These are phyloP conservation scores for Dryadomyces quercivorus DNA, from an alignment of 2,329 filamentous ascomycete species.

Conservation along the genomic window DNA sequence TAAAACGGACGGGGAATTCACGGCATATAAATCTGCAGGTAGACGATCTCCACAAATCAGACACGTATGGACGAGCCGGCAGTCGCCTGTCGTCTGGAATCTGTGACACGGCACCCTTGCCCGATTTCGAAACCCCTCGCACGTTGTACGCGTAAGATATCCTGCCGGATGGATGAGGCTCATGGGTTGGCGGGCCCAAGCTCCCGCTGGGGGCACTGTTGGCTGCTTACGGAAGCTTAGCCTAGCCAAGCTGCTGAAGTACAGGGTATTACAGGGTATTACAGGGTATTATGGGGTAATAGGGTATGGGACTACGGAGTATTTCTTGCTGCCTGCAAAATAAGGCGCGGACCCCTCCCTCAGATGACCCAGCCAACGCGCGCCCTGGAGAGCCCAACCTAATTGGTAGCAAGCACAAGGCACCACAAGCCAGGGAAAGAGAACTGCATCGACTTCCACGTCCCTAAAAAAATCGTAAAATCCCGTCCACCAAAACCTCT, in stretches of 20 bases:
- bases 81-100: not conserved
- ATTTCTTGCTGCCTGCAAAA: not conserved
- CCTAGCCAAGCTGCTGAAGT: too few relatives aligned
- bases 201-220: not conserved
- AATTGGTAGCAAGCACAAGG: conserved; percentile 1
- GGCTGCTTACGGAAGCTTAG: not conserved
- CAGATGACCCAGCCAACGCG: not conserved
- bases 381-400: not conserved
- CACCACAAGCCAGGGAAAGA: not conserved
- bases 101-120: too few relatives aligned
- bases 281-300: too few relatives aligned
- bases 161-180: not conserved
- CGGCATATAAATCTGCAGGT: not conserved
- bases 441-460: not conserved
- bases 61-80: too few relatives aligned
- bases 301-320: too few relatives aligned
- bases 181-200: not conserved
- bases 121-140: too few relatives aligned
- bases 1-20: not conserved
- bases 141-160: not conserved
- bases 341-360: not conserved
- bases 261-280: too few relatives aligned
- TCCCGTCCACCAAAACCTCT: not conserved
- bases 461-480: conserved; percentile 3
- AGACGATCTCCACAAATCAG: not conserved